phyloP scores from a whole-genome alignment of 1,284 basidiomycete species.

The Laetiporus sulphureus region DNA sequence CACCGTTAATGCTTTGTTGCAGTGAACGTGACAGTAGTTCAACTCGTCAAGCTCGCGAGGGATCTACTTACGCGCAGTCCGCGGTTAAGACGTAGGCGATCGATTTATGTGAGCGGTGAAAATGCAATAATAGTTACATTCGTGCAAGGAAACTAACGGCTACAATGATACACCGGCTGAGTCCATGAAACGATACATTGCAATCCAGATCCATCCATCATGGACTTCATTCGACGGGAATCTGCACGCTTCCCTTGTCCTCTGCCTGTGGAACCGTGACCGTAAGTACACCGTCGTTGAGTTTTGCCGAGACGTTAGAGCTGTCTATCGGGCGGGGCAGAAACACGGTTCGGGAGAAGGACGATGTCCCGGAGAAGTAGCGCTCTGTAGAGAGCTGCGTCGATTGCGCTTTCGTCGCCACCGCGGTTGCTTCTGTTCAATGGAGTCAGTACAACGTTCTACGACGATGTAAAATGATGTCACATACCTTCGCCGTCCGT shows the following conservation, averaged over 20 bases:
- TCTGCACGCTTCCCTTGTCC: constrained; percentile 43
- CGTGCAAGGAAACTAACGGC: too few species aligned
- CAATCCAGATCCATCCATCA: too few species aligned
- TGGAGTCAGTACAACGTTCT: neutral
- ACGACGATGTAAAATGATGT: neutral
- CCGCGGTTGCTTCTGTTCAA: constrained; percentile 19
- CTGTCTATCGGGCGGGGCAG: constrained; percentile 58
- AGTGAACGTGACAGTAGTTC: too few species aligned
- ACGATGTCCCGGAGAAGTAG: constrained; percentile 43
- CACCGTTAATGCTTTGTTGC: too few species aligned
- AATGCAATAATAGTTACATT: too few species aligned
- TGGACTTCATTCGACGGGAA: constrained; percentile 26
- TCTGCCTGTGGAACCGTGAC: constrained; percentile 54
- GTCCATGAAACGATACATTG: too few species aligned
- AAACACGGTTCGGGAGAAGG: constrained; percentile 65
- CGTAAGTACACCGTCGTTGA: constrained; percentile 64
- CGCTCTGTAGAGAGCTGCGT: constrained; percentile 52
- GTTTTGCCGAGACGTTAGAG: constrained; percentile 52
- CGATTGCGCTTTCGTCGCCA: constrained; percentile 27
- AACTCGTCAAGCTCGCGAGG: too few species aligned
- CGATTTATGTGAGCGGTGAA: too few species aligned
- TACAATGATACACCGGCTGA: too few species aligned
- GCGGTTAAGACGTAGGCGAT: too few species aligned
- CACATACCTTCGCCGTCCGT: constrained; percentile 21
- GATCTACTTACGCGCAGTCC: too few species aligned